Conservation (phyloP, 2,329 filamentous ascomycete genomes). For the Fusarium nisikadoi region DNA sequence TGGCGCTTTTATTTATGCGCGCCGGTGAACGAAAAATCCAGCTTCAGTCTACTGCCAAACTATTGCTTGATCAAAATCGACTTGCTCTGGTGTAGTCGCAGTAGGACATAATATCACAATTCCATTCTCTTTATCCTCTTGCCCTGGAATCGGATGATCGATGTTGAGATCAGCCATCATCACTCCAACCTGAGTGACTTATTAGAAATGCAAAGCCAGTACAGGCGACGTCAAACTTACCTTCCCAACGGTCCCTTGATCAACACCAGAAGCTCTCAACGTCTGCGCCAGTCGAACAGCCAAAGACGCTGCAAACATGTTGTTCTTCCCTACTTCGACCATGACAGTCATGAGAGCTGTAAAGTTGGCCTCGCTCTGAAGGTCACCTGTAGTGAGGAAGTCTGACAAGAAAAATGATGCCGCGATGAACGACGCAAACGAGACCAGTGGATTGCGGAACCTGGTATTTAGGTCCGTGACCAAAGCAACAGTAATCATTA, state of each 20-base stretch:
- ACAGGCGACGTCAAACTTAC: neutral
- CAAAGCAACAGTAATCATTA: slow-evolving; percentile 28
- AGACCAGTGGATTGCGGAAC: slow-evolving; percentile 26
- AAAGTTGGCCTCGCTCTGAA: slow-evolving; percentile 59
- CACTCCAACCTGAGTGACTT: neutral
- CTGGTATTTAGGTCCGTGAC: slow-evolving; percentile 14
- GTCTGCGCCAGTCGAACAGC: slow-evolving; percentile 74
- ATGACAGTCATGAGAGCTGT: slow-evolving; percentile 66
- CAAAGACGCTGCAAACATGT: slow-evolving; percentile 51
- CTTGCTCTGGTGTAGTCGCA: neutral
- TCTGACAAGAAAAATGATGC: slow-evolving; percentile 24
- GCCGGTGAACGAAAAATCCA: fast-evolving
- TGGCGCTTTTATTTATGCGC: too few species aligned
- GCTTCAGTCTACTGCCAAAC: neutral
- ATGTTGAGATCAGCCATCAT: slow-evolving; percentile 18
- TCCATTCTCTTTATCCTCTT: slow-evolving; percentile 28
- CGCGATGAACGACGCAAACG: slow-evolving; percentile 25
- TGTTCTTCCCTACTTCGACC: slow-evolving; percentile 65
- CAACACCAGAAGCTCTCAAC: slow-evolving; percentile 59
- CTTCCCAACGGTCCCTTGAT: slow-evolving; percentile 21
- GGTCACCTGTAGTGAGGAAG: neutral
- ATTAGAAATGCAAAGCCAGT: neutral
- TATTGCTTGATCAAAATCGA: neutral
- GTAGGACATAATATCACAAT: slow-evolving; percentile 27
- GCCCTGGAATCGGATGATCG: slow-evolving; percentile 13